Conservation (phyloP, 2,329 filamentous ascomycete genomes). For the Plectosphaerella sp. region DNA sequence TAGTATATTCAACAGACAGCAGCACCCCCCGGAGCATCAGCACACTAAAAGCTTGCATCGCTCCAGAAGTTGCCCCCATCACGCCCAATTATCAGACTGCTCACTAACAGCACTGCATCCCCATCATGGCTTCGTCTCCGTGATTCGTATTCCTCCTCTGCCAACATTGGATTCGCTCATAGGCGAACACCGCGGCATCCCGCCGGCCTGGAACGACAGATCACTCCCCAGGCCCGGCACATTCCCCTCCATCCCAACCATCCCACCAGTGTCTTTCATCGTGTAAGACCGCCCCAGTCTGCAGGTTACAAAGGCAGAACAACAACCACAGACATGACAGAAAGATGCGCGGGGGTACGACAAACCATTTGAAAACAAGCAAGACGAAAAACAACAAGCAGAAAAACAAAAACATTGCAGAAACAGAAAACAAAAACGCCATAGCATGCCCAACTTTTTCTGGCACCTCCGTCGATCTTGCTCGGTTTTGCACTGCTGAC, state of each 20-base stretch:
- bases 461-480: not conserved
- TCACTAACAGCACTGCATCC: not conserved
- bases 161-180: not conserved
- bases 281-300: too few species aligned
- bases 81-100: not conserved
- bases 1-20: not conserved
- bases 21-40: not conserved
- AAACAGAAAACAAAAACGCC: not conserved
- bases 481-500: not conserved
- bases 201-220: too few species aligned
- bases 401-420: not conserved
- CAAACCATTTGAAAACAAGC: not conserved
- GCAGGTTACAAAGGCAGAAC: not conserved
- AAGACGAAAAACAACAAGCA: not conserved
- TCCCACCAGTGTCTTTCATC: too few species aligned
- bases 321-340: not conserved
- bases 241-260: too few species aligned
- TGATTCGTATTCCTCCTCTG: not conserved
- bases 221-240: too few species aligned
- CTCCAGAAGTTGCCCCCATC: not conserved
- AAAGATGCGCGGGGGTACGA: not conserved
- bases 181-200: too few species aligned
- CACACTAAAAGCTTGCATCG: not conserved
- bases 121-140: not conserved
- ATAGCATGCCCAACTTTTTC: not conserved